A percentile compares a stretch with the other conserved stretches of the same genome.
Evolutionary conservation across 1,284 basidiomycete genomes (phyloP).

Genomic region (Rhizopogon hawkerae): DNA sequence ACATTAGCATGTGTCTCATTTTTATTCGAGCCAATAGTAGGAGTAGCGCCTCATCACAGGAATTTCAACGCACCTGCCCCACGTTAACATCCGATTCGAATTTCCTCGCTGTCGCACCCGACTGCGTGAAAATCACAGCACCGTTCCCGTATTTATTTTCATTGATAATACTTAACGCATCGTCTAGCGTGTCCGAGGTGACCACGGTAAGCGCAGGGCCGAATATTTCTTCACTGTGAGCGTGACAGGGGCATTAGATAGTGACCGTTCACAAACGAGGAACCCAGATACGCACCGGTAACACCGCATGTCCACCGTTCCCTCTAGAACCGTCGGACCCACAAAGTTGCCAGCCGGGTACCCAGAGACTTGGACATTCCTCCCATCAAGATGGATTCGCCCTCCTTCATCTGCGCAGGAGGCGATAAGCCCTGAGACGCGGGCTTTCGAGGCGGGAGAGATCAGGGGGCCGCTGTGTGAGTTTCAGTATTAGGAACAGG

Average conservation of each 20-base stretch:
- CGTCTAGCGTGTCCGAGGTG: slow-evolving; percentile 79
- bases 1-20: background rate
- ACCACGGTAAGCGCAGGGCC: slow-evolving; percentile 85
- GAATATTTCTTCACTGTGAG: slow-evolving; percentile 83
- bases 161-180: slow-evolving; percentile 88
- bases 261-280: slow-evolving; percentile 2
- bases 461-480: slow-evolving; percentile 81
- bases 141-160: slow-evolving; percentile 89
- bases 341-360: slow-evolving; percentile 94
- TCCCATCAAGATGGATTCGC: slow-evolving; percentile 82
- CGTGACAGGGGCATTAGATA: background rate
- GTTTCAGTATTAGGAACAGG: background rate
- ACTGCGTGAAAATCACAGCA: slow-evolving; percentile 95
- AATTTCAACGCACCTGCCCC: slow-evolving; percentile 39
- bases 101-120: slow-evolving; percentile 90
- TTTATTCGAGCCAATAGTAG: too few relatives aligned
- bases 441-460: slow-evolving; percentile 76
- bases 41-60: background rate
- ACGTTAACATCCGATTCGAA: slow-evolving; percentile 88
- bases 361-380: slow-evolving; percentile 56
- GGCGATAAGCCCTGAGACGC: slow-evolving; percentile 71
- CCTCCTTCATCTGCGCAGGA: slow-evolving; percentile 85
- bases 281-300: slow-evolving; percentile 55
- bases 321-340: slow-evolving; percentile 88
- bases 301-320: slow-evolving; percentile 74